These are phyloP conservation scores for Eucalyptus curtisii DNA, from an alignment of 345 rosid species.

Conservation along the genomic window DNA sequence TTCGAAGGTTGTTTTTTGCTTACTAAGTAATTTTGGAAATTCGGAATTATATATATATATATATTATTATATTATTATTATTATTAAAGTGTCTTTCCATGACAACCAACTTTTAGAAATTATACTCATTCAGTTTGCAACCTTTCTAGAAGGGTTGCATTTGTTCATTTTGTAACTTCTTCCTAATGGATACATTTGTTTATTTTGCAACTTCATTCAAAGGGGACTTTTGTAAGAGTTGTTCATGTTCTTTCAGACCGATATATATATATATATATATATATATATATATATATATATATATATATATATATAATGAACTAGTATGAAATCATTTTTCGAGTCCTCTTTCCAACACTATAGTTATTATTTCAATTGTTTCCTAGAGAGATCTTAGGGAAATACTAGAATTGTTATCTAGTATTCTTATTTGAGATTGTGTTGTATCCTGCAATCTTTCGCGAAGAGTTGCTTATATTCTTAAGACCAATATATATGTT, in stretches of 20 bases:
- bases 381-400: fast-evolving
- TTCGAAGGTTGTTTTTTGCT: fast-evolving
- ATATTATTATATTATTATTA: no score
- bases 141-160: fast-evolving
- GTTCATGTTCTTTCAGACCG: fast-evolving
- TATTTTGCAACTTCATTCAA: no score
- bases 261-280: no score
- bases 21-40: no score
- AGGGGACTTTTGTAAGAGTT: fast-evolving
- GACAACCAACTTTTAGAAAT: fast-evolving
- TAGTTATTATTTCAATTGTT: fast-evolving
- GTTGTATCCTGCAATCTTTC: fast-evolving
- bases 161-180: fast-evolving
- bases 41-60: no score
- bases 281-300: no score
- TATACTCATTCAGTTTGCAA: fast-evolving
- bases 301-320: no score
- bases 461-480: no score
- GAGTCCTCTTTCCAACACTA: fast-evolving
- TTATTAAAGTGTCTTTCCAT: no score
- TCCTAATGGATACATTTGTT: fast-evolving
- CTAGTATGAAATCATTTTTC: fast-evolving
- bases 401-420: fast-evolving
- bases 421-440: fast-evolving
- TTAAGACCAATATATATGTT: no score